Conservation (phyloP, 257 asterid species). For the Salvia miltiorrhiza region DNA sequence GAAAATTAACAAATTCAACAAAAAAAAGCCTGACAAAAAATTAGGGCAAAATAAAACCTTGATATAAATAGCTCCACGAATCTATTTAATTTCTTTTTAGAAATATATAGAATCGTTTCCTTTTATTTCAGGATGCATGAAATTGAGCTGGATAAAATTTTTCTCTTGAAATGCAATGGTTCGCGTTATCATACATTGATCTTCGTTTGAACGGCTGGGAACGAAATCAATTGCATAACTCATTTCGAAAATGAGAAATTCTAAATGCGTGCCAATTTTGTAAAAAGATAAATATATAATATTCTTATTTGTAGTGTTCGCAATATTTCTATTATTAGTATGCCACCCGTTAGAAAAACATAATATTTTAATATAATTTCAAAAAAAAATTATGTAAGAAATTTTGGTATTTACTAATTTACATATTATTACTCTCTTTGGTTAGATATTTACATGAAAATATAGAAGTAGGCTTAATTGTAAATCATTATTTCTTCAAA, state of each 20-base stretch:
- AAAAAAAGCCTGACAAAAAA: background rate
- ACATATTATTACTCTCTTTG: too few species aligned
- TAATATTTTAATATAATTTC: too few species aligned
- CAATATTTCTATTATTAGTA: too few species aligned
- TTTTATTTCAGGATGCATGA: background rate
- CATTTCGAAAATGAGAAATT: background rate
- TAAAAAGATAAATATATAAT: background rate
- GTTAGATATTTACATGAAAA: too few species aligned
- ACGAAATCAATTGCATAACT: background rate
- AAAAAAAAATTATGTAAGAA: too few species aligned
- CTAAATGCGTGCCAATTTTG: background rate
- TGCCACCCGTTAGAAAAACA: too few species aligned
- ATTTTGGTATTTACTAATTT: too few species aligned
- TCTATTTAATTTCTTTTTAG: background rate
- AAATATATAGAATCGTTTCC: background rate
- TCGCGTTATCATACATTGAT: background rate
- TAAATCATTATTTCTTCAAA: too few species aligned
- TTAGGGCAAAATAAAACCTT: background rate
- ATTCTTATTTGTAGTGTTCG: too few species aligned
- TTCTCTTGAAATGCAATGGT: background rate
- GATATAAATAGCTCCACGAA: background rate
- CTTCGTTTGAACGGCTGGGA: slow-evolving; percentile 30
- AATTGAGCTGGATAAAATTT: background rate
- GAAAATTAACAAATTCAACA: background rate
- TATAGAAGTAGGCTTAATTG: too few species aligned